Percentiles rank a stretch among this genome's conserved stretches.
Conservation (phyloP, 2,329 filamentous ascomycete species). For the Blastomyces percursus region DNA sequence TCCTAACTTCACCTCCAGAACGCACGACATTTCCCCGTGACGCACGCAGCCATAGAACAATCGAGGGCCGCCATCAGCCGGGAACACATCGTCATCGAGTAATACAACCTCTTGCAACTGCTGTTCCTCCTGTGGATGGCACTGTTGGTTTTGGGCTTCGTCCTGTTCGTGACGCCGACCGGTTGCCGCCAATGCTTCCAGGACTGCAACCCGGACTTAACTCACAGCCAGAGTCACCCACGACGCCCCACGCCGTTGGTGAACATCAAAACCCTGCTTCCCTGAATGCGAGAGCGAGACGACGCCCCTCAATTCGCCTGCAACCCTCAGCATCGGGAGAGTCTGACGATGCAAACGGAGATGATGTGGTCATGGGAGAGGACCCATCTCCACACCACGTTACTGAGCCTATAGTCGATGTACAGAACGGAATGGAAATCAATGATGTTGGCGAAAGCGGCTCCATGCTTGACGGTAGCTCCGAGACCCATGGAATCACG, state of each 20-base stretch:
- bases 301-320: conserved; percentile 77
- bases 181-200: conserved; percentile 70
- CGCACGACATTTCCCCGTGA: conserved; percentile 53
- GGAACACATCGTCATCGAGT: conserved; percentile 43
- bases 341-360: conserved; percentile 72
- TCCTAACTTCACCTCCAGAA: conserved; percentile 60
- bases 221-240: conserved; percentile 88
- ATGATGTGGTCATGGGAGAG: conserved; percentile 67
- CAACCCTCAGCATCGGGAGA: conserved; percentile 80
- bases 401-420: conserved; percentile 61
- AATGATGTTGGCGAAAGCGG: conserved; percentile 79
- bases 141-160: conserved; percentile 62
- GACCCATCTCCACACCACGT: conserved; percentile 42
- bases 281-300: conserved; percentile 48
- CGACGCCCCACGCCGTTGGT: conserved; percentile 63
- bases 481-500: conserved; percentile 60
- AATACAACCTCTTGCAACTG: conserved; percentile 56
- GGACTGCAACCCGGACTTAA: conserved; percentile 56
- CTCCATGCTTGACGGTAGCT: conserved; percentile 60
- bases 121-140: conserved; percentile 56
- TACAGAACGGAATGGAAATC: conserved; percentile 73
- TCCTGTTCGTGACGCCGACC: conserved; percentile 69
- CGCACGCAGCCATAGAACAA: conserved; percentile 38
- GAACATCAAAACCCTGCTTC: conserved; percentile 45
- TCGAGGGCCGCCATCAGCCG: conserved; percentile 32